Percentiles rank a stretch among this genome's conserved stretches.
Evolutionary conservation across 139 green algal genomes (phyloP).

Genomic region (Raphidocelis subcapitata): DNA sequence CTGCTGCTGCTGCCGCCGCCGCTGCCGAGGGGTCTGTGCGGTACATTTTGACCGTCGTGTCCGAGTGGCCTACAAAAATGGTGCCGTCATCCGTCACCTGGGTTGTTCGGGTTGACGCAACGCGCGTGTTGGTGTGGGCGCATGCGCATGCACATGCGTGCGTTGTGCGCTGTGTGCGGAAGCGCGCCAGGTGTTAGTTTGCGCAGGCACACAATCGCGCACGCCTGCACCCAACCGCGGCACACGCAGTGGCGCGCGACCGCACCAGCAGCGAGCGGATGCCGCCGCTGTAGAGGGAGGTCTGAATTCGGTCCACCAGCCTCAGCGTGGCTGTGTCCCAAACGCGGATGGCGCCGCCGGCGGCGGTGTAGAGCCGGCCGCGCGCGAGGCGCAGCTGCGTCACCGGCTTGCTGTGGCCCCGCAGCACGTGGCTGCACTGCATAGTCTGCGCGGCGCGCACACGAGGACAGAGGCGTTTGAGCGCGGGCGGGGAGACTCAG

Average conservation of each 20-base stretch:
- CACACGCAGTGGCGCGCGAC: too few species aligned
- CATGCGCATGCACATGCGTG: too few species aligned
- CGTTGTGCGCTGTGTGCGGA: too few species aligned
- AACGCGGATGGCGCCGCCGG: constrained; percentile 70
- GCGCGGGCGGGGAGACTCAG: neutral
- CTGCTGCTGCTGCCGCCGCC: constrained; percentile 1
- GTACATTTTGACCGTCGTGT: constrained; percentile 49
- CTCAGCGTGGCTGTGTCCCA: constrained; percentile 64
- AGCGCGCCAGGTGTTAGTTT: too few species aligned
- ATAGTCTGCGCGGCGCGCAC: constrained; percentile 4
- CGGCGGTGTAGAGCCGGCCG: constrained; percentile 55
- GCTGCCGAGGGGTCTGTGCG: neutral
- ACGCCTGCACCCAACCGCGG: too few species aligned
- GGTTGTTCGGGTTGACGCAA: too few species aligned
- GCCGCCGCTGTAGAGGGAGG: constrained; percentile 37
- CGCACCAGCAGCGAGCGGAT: constrained; percentile 45
- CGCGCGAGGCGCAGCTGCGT: constrained; percentile 49
- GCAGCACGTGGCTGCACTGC: constrained; percentile 43
- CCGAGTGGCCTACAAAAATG: constrained; percentile 45
- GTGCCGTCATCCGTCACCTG: constrained; percentile 24
- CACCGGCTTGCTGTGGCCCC: constrained; percentile 74
- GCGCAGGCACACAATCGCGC: too few species aligned
- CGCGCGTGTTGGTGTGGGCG: too few species aligned
- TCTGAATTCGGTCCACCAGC: constrained; percentile 36
- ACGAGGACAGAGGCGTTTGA: neutral